Evolutionary conservation across 164 flowering plant genomes (phyloP), one percentile per base, ranked within the genome.

Genomic region (Tetracentron sinense): DNA sequence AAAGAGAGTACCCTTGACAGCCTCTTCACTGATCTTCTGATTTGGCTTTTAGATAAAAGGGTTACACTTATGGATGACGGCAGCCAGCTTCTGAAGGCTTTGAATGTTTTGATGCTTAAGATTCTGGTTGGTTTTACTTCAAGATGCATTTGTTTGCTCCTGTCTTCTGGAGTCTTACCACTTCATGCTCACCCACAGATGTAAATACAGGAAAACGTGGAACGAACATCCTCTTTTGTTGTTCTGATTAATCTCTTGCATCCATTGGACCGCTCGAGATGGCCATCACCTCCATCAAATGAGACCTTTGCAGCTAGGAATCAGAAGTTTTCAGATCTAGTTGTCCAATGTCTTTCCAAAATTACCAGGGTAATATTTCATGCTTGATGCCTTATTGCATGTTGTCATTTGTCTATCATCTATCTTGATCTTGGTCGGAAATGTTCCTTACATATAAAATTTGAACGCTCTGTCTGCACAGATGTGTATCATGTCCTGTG

Each of bases 51-150:
- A 74, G 99, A 95, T 85, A 97, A 92, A 74, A 75, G 99, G 67
- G 97, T 95, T 70, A 94, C 92, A 1, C 81, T 75, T 58, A 95
- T 95, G 97, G 97, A 95, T 77, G 99, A 95, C 77, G 99, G 99
- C 25, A 86, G 96, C 73, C 97, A 88, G 68, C 96, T 95, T 72
- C 70, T 95, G 60, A 95, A 90, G 79, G 99, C 97, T 47, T 69
- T 95, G 74, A 95, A 95, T 78, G 97, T 92, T 44, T 79, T 95
- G 79, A 95, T 95, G 99, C 88, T 95, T 17, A 95, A 95, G 75
- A 95, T 95, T 67, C 75, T 95, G 99, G 99, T 95, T 44, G 42
- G 69, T 64, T 67, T 55, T 59, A 20, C 27, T 55, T 23, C 6
- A 3, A 25, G 7, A 25, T 56, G 38, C 33, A 15, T 35, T 7